Conservation (phyloP, 2,329 filamentous ascomycete genomes). For the Fusarium buharicum region DNA sequence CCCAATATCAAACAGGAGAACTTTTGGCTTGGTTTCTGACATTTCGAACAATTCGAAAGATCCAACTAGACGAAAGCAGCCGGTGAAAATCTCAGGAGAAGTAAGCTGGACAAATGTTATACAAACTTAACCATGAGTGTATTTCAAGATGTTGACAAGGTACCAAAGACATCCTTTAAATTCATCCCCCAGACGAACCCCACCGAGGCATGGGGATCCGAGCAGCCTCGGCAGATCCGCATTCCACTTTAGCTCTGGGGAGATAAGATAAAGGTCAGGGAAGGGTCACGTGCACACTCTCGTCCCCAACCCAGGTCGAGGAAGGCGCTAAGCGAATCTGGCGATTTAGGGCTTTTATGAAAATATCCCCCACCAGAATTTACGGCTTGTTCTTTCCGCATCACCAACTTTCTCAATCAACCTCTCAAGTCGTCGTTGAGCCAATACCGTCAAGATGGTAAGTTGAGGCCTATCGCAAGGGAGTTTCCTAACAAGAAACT, state of each 20-base stretch:
- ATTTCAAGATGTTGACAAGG: neutral
- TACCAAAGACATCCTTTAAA: slow-evolving; percentile 1
- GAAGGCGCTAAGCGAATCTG: slow-evolving; percentile 28
- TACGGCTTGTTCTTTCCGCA: slow-evolving; percentile 38
- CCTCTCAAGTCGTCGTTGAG: slow-evolving; percentile 56
- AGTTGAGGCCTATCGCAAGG: slow-evolving; percentile 61
- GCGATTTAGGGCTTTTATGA: slow-evolving; percentile 52
- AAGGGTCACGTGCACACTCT: slow-evolving; percentile 49
- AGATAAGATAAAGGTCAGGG: slow-evolving; percentile 18
- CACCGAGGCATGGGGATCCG: slow-evolving; percentile 24
- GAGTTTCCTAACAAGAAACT: slow-evolving; percentile 22
- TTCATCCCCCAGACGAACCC: slow-evolving; percentile 13
- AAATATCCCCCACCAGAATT: slow-evolving; percentile 56
- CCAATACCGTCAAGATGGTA: slow-evolving; percentile 74
- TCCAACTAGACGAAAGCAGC: too few species aligned
- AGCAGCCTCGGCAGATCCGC: slow-evolving; percentile 42
- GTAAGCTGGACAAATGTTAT: neutral
- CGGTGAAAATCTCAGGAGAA: slow-evolving; percentile 39
- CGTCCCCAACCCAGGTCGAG: slow-evolving; percentile 54
- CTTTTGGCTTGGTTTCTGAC: slow-evolving; percentile 67
- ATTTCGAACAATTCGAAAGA: neutral
- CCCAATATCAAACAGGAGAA: slow-evolving; percentile 92
- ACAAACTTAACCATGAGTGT: neutral
- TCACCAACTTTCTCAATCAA: slow-evolving; percentile 51
- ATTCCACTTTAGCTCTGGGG: slow-evolving; percentile 13